phyloP scores from a whole-genome alignment of 345 rosid species.

The Melaleuca quinquenervia region DNA sequence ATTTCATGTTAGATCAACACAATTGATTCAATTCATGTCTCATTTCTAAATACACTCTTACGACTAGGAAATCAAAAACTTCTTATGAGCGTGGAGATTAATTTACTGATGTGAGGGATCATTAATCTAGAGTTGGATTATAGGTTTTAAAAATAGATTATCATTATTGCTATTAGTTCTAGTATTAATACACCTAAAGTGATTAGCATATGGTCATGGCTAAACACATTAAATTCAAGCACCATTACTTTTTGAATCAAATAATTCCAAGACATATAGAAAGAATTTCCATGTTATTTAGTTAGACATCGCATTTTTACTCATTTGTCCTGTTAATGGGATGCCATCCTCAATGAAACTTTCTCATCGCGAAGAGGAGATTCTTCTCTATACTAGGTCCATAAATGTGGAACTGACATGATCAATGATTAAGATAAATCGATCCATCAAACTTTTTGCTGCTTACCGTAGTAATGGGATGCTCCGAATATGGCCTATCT shows the following conservation, averaged over 20 bases:
- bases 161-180: not conserved
- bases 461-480: not conserved
- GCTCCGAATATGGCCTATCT: not conserved
- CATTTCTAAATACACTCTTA: not conserved
- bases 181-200: not conserved
- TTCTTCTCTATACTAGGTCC: not conserved
- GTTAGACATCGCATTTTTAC: not conserved
- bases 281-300: not conserved
- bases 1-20: not conserved
- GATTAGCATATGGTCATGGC: not conserved
- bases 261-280: not conserved
- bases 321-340: not conserved
- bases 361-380: not conserved
- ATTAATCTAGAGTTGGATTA: not conserved
- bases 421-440: not conserved
- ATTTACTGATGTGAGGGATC: not conserved
- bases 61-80: not conserved
- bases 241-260: not conserved
- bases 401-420: not conserved
- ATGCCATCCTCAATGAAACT: not conserved
- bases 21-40: not conserved
- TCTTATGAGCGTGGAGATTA: not conserved
- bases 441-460: not conserved
- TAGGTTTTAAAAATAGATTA: not conserved
- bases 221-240: not conserved